A percentile compares a stretch with the other conserved stretches of the same genome.
These are phyloP conservation scores for Polymyxa betae DNA, from an alignment of 208 protist species.

Conservation along the genomic window DNA sequence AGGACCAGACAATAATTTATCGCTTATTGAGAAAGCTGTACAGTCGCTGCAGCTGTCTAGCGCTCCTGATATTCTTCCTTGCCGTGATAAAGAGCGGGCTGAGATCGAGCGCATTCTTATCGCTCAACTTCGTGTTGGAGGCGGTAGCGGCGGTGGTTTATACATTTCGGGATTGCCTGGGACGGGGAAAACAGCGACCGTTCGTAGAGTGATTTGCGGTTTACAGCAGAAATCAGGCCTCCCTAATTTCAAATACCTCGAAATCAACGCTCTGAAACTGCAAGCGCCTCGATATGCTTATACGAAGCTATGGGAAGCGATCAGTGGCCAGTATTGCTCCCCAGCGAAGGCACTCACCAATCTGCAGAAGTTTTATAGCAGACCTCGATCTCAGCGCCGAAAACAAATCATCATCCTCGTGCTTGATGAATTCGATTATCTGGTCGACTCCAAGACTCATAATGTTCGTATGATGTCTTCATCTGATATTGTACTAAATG, in stretches of 20 bases:
- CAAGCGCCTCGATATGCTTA: neutral
- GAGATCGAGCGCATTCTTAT: constrained; percentile 15
- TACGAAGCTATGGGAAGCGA: neutral
- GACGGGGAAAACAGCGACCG: constrained; percentile 52
- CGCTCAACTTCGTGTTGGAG: neutral
- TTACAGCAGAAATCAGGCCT: neutral
- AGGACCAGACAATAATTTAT: too few species aligned
- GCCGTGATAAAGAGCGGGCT: neutral
- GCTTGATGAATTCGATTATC: constrained; percentile 46
- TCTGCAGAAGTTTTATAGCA: neutral
- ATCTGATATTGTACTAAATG: too few species aligned
- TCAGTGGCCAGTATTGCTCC: neutral
- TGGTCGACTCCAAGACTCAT: neutral
- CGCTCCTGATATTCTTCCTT: neutral
- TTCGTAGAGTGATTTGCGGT: neutral
- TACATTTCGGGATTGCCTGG: constrained; percentile 54
- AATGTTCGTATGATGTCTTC: too few species aligned
- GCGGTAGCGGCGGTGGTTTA: neutral
- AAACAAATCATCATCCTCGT: neutral
- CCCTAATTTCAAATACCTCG: neutral
- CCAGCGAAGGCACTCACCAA: neutral
- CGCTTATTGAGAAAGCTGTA: neutral
- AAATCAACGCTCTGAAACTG: constrained; percentile 49
- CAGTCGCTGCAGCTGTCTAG: neutral
- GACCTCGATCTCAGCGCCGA: neutral